Percentiles rank a stretch among this genome's conserved stretches.
Conservation (phyloP, 148 eudicot species). For the Chenopodium formosanum region DNA sequence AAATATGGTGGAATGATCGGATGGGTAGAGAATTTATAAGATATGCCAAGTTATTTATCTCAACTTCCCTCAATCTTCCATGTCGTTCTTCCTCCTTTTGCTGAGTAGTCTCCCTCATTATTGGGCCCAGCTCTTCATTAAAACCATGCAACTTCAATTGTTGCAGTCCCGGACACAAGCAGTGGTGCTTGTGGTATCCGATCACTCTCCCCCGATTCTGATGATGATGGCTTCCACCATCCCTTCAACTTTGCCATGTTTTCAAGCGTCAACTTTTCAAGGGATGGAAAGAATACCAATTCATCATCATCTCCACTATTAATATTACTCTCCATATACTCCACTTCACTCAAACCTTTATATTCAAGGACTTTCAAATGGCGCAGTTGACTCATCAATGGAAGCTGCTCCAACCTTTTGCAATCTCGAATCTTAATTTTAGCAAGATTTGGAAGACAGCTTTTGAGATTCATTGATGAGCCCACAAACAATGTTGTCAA, state of each 20-base stretch:
- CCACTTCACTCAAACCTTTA: not conserved
- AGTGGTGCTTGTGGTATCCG: too few species aligned
- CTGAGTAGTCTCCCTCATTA: too few species aligned
- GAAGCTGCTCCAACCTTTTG: not conserved
- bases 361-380: not conserved
- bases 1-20: not conserved
- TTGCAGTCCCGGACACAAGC: too few species aligned
- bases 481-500: not conserved
- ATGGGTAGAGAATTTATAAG: not conserved
- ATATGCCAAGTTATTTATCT: not conserved
- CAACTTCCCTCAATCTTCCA: too few species aligned
- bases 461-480: not conserved
- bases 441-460: not conserved
- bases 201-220: too few species aligned
- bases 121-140: too few species aligned
- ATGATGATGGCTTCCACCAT: too few species aligned
- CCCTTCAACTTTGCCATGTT: too few species aligned
- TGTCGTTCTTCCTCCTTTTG: too few species aligned
- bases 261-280: too few species aligned
- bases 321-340: not conserved
- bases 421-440: not conserved
- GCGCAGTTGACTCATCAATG: not conserved
- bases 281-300: too few species aligned
- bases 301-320: too few species aligned
- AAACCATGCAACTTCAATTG: not conserved